Percentiles rank a stretch among this genome's conserved stretches.
phyloP scores from a whole-genome alignment of 2,329 filamentous ascomycete genomes.

The Penicillium sumatraense region DNA sequence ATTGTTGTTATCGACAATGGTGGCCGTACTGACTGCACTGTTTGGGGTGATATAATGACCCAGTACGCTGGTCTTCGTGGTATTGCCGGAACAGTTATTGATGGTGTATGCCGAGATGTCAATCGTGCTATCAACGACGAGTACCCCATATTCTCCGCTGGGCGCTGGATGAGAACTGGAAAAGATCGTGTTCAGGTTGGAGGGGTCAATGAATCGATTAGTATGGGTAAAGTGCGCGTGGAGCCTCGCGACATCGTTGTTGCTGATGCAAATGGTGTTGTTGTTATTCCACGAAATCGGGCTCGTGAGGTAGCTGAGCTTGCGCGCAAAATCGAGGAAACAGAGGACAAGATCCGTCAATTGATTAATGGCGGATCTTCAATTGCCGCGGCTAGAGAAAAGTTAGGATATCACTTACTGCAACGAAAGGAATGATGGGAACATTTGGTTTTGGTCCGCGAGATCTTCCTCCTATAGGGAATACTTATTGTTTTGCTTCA shows the following conservation, averaged over 20 bases:
- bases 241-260: constrained; percentile 35
- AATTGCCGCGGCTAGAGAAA: constrained; percentile 17
- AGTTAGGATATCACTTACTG: constrained; percentile 20
- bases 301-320: constrained; percentile 22
- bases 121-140: constrained; percentile 32
- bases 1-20: constrained; percentile 40
- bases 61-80: constrained; percentile 37
- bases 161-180: constrained; percentile 40
- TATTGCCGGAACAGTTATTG: constrained; percentile 39
- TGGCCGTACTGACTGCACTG: constrained; percentile 40
- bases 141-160: constrained; percentile 37
- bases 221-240: constrained; percentile 34
- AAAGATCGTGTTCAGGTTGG: constrained; percentile 39
- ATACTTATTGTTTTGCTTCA: no score
- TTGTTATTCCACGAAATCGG: constrained; percentile 21
- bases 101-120: constrained; percentile 40
- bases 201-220: constrained; percentile 33
- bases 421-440: constrained; percentile 11
- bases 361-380: constrained; percentile 26
- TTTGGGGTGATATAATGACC: constrained; percentile 45
- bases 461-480: no score
- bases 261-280: constrained; percentile 33
- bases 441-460: no score
- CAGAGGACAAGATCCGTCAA: constrained; percentile 34
- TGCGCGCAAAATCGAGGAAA: constrained; percentile 13